A percentile compares a stretch with the other conserved stretches of the same genome.
Evolutionary conservation across 805 yeast species (phyloP).

Genomic region (Candida palmyrensis): DNA sequence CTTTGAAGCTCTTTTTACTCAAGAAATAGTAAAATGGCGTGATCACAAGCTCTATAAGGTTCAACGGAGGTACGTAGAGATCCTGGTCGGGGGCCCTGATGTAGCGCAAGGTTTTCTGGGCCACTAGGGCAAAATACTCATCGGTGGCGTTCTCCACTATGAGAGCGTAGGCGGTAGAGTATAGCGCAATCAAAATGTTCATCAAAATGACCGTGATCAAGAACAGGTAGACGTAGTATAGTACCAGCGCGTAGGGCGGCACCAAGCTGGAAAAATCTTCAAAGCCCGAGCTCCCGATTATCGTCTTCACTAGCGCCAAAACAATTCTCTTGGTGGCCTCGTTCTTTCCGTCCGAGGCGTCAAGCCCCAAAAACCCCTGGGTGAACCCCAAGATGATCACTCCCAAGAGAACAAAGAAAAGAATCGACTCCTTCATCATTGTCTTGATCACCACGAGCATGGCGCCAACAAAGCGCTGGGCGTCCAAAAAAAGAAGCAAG

Average conservation of each 20-base stretch:
- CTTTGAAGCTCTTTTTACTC: slow-evolving; percentile 25
- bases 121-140: slow-evolving; percentile 79
- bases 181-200: slow-evolving; percentile 80
- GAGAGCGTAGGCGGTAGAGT: slow-evolving; percentile 76
- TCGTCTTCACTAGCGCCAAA: slow-evolving; percentile 61
- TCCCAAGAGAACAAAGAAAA: slow-evolving; percentile 69
- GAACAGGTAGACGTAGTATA: slow-evolving; percentile 75
- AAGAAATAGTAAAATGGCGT: slow-evolving; percentile 30
- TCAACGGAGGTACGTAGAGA: slow-evolving; percentile 82
- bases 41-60: slow-evolving; percentile 55
- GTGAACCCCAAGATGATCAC: slow-evolving; percentile 75
- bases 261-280: slow-evolving; percentile 66
- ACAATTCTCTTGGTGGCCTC: slow-evolving; percentile 67
- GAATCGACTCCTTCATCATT: slow-evolving; percentile 83
- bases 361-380: slow-evolving; percentile 84
- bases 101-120: slow-evolving; percentile 78
- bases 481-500: slow-evolving; percentile 68
- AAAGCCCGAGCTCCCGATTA: slow-evolving; percentile 72
- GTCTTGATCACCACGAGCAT: slow-evolving; percentile 81
- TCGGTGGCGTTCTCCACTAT: slow-evolving; percentile 80
- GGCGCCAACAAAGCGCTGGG: slow-evolving; percentile 78
- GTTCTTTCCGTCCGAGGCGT: slow-evolving; percentile 78
- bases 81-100: slow-evolving; percentile 86
- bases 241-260: slow-evolving; percentile 78
- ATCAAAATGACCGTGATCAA: slow-evolving; percentile 69